Base-by-base conservation (phyloP, 2,329 filamentous ascomycete genomes). In the Sporothrix phasma region DNA sequence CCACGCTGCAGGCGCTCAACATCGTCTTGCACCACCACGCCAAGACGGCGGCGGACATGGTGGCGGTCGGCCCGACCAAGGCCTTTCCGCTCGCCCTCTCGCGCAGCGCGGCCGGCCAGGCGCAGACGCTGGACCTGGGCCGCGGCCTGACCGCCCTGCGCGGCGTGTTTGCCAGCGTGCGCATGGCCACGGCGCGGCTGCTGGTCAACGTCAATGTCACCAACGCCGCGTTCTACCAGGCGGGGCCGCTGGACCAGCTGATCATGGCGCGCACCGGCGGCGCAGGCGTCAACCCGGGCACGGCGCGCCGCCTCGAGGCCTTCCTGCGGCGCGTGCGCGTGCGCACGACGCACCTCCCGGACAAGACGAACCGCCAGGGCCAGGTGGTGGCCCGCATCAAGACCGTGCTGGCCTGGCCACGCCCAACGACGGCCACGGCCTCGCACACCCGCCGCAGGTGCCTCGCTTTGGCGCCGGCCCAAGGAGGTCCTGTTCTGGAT, bases 1-100 rank as follows among this genome's bases (percentile, higher is more conserved):
- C 68, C 70, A 69, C 92, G 24, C 79, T 92, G 1, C 92, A 90
- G 73, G 90, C 87, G 2, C 74, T 92, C 67, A 84, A 92, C 71
- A 88, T 88, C 72, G 90, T 82, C 66, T 77, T 90, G 1, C 76
- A 75, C 45, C 72, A 77, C 63, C 70, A 72, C 41, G 64, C 72
- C 49, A 75, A 73, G 67, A 67, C 71, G 0, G 47, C 67, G 0
- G 59, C 46, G 15, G 64, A 62, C 2, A 56, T 74, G 2, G 67
- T 67, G 24, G 71, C 72, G 0, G 67, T 76, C 31, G 75, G 74
- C 1, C 47, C 69, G 6, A 67, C 67, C 39, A 74, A 72, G 66
- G 71, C 63, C 3, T 76, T 76, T 37, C 41, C 67, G n/a, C n/a
- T n/a, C 0, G 62, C 71, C 17, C 29, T 26, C 13, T 7, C 49